phyloP scores from a whole-genome alignment of 768 basidiomycete species.

The Xerocomellus dryophilus region DNA sequence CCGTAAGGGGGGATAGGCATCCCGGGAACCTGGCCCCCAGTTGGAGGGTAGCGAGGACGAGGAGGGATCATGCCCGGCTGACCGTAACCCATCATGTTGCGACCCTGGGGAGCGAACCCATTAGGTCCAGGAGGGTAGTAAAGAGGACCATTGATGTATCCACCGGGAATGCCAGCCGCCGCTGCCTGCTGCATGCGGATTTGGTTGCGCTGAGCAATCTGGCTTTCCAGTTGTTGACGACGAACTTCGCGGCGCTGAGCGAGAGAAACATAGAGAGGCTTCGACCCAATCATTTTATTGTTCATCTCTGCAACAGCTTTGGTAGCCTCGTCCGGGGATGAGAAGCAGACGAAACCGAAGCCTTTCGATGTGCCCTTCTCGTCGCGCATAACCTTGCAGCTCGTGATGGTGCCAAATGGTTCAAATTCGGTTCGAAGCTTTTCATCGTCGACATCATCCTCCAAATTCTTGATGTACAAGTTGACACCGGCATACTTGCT shows the following conservation, averaged over 20 bases:
- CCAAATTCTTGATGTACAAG: constrained; percentile 99
- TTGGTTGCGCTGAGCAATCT: constrained; percentile 95
- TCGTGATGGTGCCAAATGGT: constrained; percentile 94
- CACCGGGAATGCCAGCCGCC: constrained; percentile 75
- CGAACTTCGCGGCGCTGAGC: constrained; percentile 98
- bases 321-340: constrained; percentile 96
- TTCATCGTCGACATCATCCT: constrained; percentile 97
- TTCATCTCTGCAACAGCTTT: constrained; percentile 99
- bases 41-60: constrained; percentile 78
- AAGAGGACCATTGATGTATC: constrained; percentile 45
- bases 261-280: constrained; percentile 97
- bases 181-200: constrained; percentile 95
- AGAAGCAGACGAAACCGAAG: constrained; percentile 99
- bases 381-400: constrained; percentile 99
- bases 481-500: constrained; percentile 99
- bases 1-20: constrained; percentile 79
- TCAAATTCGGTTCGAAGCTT: constrained; percentile 96
- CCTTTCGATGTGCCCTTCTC: constrained; percentile 92
- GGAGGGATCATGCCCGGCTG: constrained; percentile 86
- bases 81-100: constrained; percentile 73
- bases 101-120: constrained; percentile 72
- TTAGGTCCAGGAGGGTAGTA: constrained; percentile 74
- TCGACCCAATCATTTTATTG: constrained; percentile 99
- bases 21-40: constrained; percentile 65
- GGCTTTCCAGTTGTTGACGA: constrained; percentile 96